Percentiles rank a stretch among this genome's conserved stretches.
Evolutionary conservation across 108 stramenopile species (phyloP).

Genomic region (Skeletonema menzelii): DNA sequence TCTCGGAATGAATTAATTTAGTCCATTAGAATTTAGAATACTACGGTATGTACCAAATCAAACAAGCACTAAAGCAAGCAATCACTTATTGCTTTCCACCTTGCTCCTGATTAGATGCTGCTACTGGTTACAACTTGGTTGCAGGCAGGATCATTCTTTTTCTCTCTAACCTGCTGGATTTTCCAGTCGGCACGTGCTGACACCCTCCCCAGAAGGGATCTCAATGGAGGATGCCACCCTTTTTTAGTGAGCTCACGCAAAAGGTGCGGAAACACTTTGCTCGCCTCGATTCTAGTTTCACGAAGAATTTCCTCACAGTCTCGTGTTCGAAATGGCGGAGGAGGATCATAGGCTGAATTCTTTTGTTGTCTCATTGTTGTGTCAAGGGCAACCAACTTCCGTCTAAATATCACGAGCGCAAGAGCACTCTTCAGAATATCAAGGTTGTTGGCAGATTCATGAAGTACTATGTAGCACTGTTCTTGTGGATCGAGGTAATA

Average conservation of each 20-base stretch:
- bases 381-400: slow-evolving; percentile 51
- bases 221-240: slow-evolving; percentile 68
- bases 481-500: slow-evolving; percentile 50
- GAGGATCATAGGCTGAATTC: slow-evolving; percentile 2
- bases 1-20: background rate
- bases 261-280: slow-evolving; percentile 57
- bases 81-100: background rate
- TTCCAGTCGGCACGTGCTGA: slow-evolving; percentile 72
- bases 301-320: slow-evolving; percentile 61
- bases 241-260: slow-evolving; percentile 53
- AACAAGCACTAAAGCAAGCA: background rate
- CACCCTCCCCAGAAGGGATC: slow-evolving; percentile 82
- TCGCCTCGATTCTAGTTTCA: slow-evolving; percentile 51
- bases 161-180: slow-evolving; percentile 24
- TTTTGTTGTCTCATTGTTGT: slow-evolving; percentile 4
- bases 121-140: background rate
- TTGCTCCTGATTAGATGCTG: background rate
- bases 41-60: background rate
- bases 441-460: slow-evolving; percentile 70
- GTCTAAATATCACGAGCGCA: slow-evolving; percentile 61
- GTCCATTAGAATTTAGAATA: background rate
- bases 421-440: slow-evolving; percentile 80
- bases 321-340: slow-evolving; percentile 42
- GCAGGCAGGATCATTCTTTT: background rate
- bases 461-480: slow-evolving; percentile 83